Evolutionary conservation across 805 yeast species (phyloP).

Genomic region (Saturnispora ahearnii): DNA sequence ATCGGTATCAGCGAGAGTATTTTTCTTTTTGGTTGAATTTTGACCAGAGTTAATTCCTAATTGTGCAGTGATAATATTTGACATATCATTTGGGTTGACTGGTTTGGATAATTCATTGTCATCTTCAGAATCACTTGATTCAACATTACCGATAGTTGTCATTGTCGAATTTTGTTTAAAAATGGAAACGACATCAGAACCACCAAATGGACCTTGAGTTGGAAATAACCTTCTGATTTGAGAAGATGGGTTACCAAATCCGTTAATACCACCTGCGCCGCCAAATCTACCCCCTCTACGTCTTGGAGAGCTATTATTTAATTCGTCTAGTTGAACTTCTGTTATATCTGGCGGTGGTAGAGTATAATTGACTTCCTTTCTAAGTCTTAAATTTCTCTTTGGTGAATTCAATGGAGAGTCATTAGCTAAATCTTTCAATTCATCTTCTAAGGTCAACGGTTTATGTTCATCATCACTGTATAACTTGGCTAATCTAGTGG

Average conservation of each 20-base stretch:
- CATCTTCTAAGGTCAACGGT: constrained; percentile 45
- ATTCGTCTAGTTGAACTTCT: constrained; percentile 29
- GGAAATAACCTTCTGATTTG: constrained; percentile 71
- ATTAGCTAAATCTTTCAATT: constrained; percentile 55
- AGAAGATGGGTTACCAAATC: constrained; percentile 23
- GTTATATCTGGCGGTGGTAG: constrained; percentile 70
- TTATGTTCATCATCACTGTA: constrained; percentile 11
- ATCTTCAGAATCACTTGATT: constrained; percentile 40
- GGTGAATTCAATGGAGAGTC: constrained; percentile 41
- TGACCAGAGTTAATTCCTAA: background rate
- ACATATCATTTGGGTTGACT: constrained; percentile 25
- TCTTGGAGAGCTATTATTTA: constrained; percentile 23
- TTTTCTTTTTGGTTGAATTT: constrained; percentile 36
- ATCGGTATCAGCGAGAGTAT: constrained; percentile 74
- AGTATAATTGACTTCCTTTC: constrained; percentile 70
- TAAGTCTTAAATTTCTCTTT: constrained; percentile 48
- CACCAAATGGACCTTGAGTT: constrained; percentile 97
- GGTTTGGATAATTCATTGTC: constrained; percentile 34
- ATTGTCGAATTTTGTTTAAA: constrained; percentile 43
- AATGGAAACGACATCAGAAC: constrained; percentile 80
- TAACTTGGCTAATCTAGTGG: constrained; percentile 13
- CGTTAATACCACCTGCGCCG: constrained; percentile 7
- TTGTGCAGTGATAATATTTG: constrained; percentile 17
- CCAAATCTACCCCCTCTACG: constrained; percentile 21
- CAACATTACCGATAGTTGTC: constrained; percentile 30